Evolutionary conservation across 2,329 filamentous ascomycete species (phyloP).

Genomic region (Dactylonectria estremocensis): DNA sequence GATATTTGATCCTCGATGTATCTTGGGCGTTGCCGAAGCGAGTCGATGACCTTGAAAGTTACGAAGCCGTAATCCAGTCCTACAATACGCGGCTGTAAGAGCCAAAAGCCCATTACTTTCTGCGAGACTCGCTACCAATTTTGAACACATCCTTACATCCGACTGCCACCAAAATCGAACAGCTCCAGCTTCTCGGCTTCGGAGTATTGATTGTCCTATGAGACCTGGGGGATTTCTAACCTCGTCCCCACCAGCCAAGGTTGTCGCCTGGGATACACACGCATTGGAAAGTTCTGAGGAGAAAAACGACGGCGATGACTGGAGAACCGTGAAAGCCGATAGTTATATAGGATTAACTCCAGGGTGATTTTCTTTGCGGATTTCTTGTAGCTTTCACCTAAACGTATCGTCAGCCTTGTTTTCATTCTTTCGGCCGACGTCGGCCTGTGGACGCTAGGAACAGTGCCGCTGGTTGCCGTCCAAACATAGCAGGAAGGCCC

Average conservation of each 20-base stretch:
- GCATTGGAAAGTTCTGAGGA: neutral
- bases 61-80: neutral
- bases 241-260: conserved; percentile 27
- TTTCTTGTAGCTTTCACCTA: neutral
- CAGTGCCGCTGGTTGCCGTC: conserved; percentile 37
- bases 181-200: conserved; percentile 21
- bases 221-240: conserved; percentile 41
- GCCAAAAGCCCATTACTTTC: neutral
- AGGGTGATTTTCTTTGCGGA: neutral
- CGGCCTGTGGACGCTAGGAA: conserved; percentile 27
- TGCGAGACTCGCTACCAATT: neutral
- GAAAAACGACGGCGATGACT: neutral
- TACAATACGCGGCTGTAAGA: neutral
- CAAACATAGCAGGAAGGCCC: conserved; percentile 29
- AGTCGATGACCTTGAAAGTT: neutral
- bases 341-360: neutral
- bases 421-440: conserved; percentile 34
- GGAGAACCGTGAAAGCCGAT: neutral
- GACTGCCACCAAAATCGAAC: conserved; percentile 1
- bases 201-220: conserved; percentile 43
- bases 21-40: neutral
- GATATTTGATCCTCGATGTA: neutral
- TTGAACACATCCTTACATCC: neutral
- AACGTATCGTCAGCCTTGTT: neutral
- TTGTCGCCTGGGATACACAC: conserved; percentile 13